phyloP scores from a whole-genome alignment of 2,329 filamentous ascomycete species.

The Dendrostoma leiphaemia region DNA sequence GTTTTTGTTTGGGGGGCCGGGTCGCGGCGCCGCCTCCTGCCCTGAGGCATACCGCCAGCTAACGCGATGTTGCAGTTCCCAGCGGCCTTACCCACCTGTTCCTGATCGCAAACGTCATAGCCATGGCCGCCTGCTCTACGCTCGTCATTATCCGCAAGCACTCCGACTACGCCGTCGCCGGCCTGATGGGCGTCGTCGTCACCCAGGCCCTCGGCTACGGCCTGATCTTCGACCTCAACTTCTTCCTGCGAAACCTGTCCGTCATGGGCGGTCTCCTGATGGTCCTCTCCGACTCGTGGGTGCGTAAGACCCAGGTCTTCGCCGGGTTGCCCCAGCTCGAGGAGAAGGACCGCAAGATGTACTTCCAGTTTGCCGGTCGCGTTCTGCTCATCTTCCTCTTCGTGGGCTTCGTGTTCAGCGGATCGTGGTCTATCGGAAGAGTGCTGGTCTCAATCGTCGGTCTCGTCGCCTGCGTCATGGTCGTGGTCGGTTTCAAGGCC shows the following conservation, averaged over 20 bases:
- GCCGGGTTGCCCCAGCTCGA: conserved; percentile 91
- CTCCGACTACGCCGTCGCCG: conserved; percentile 88
- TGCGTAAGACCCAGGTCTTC: conserved; percentile 95
- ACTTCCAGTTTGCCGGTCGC: conserved; percentile 96
- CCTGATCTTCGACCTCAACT: conserved; percentile 98
- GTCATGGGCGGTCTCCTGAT: conserved; percentile 96
- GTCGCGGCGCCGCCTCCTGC: not conserved
- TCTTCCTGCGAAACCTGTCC: conserved; percentile 97
- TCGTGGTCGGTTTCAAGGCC: conserved; percentile 98
- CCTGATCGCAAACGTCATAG: conserved; percentile 83
- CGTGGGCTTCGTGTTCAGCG: conserved; percentile 92
- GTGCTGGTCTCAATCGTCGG: conserved; percentile 82
- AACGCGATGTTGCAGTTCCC: conserved; percentile 61
- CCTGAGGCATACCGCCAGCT: not conserved
- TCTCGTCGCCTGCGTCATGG: conserved; percentile 93
- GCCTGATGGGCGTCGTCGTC: conserved; percentile 86
- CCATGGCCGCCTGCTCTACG: conserved; percentile 78
- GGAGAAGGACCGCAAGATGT: conserved; percentile 99
- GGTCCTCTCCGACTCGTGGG: conserved; percentile 97
- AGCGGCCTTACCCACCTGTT: conserved; percentile 87
- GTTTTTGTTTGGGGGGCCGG: not conserved
- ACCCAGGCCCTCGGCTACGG: conserved; percentile 95
- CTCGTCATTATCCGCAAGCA: conserved; percentile 91
- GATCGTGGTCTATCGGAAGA: conserved; percentile 87
- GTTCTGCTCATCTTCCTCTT: conserved; percentile 98